These are phyloP conservation scores for Epichloe festucae DNA, from an alignment of 2,329 filamentous ascomycete species.

Conservation along the genomic window DNA sequence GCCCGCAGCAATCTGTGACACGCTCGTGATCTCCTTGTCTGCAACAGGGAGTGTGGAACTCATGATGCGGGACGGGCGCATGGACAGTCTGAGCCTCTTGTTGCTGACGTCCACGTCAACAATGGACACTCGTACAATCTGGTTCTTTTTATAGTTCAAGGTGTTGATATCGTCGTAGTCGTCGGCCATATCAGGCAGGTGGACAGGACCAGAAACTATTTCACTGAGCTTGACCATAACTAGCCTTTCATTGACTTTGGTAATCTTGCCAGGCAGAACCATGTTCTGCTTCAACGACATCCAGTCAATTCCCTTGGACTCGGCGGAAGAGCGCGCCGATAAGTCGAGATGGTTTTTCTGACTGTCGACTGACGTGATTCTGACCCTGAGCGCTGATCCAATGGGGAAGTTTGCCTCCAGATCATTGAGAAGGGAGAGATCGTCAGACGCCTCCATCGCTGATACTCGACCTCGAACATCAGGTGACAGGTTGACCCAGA, in stretches of 20 bases:
- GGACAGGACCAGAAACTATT: slow-evolving; percentile 62
- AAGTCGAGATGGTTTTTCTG: slow-evolving; percentile 69
- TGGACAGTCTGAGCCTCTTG: slow-evolving; percentile 72
- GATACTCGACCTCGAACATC: slow-evolving; percentile 75
- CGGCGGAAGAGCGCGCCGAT: slow-evolving; percentile 53
- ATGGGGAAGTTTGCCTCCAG: slow-evolving; percentile 67
- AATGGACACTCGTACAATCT: slow-evolving; percentile 78
- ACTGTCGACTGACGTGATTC: slow-evolving; percentile 61
- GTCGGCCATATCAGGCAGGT: slow-evolving; percentile 73
- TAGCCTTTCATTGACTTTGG: slow-evolving; percentile 72
- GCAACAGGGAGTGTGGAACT: slow-evolving; percentile 71
- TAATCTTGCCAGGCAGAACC: slow-evolving; percentile 71
- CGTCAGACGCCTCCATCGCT: slow-evolving; percentile 74
- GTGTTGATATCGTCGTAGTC: slow-evolving; percentile 74
- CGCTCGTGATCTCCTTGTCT: slow-evolving; percentile 64
- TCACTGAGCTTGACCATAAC: slow-evolving; percentile 79
- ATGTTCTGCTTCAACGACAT: slow-evolving; percentile 63
- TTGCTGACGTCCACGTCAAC: slow-evolving; percentile 68
- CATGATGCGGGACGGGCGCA: slow-evolving; percentile 75
- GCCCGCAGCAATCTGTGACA: slow-evolving; percentile 60
- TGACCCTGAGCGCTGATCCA: slow-evolving; percentile 75
- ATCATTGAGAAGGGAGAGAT: slow-evolving; percentile 66
- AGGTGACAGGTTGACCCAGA: slow-evolving; percentile 87
- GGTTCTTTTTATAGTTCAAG: slow-evolving; percentile 64
- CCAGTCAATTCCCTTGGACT: slow-evolving; percentile 43